Evolutionary conservation across 2,329 filamentous ascomycete species (phyloP).

Genomic region (Talaromyces marneffei): DNA sequence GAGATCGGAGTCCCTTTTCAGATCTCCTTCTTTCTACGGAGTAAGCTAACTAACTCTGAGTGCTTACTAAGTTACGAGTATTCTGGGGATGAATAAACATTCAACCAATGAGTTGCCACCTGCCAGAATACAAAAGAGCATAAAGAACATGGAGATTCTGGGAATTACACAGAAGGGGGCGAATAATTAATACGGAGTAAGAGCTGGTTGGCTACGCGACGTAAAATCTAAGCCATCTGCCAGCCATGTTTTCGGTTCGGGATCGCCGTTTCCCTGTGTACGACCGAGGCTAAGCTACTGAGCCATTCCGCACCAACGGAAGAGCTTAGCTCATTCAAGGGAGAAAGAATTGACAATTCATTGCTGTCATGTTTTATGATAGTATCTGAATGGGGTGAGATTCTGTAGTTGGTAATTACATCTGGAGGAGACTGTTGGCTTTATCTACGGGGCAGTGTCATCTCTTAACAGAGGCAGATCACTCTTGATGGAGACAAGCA

Average conservation of each 20-base stretch:
- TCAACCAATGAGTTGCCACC: background rate
- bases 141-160: no score
- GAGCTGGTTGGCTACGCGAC: no score
- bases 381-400: background rate
- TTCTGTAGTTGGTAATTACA: no score
- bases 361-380: background rate
- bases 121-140: background rate
- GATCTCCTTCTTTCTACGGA: background rate
- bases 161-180: background rate
- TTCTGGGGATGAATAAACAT: background rate
- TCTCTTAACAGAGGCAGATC: no score
- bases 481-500: background rate
- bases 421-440: background rate
- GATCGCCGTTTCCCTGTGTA: background rate
- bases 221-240: background rate
- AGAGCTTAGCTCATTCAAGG: background rate
- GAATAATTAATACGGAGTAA: no score
- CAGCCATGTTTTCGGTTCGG: background rate
- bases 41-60: no score
- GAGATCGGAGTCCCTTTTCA: background rate
- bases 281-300: background rate
- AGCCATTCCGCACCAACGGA: background rate
- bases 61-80: no score
- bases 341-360: slow-evolving; percentile 1
- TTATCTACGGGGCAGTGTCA: slow-evolving; percentile 3